Evolutionary conservation across 129 eudicot genomes (phyloP).

Genomic region (Gnaphalium uliginosum): DNA sequence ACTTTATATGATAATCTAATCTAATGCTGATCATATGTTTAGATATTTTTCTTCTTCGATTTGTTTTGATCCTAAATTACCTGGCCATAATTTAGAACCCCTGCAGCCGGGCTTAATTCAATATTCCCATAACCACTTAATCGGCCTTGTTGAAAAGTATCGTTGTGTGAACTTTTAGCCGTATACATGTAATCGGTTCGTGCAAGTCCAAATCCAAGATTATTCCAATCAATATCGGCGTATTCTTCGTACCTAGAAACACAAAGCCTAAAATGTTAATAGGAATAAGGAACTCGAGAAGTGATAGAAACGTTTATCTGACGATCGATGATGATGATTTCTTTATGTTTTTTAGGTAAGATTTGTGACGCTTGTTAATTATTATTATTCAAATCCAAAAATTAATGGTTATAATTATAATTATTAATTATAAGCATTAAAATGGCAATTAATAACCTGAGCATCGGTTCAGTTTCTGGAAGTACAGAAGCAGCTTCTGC

Average conservation of each 20-base stretch:
- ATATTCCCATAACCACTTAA: conserved; percentile 60
- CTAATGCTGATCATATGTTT: no score
- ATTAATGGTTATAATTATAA: neutral
- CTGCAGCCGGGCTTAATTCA: conserved; percentile 84
- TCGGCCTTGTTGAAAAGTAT: conserved; percentile 48
- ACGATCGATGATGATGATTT: no score
- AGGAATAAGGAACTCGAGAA: no score
- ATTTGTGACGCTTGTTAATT: no score
- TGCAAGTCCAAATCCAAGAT: conserved; percentile 70
- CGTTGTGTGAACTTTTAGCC: conserved; percentile 50
- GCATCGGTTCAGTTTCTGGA: conserved; percentile 30
- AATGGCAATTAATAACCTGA: conserved; percentile 16
- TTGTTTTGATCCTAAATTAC: conserved; percentile 20
- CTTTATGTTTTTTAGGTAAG: no score
- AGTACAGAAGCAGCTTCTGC: conserved; percentile 32
- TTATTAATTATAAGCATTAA: neutral
- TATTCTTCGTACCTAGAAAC: conserved; percentile 44
- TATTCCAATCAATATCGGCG: conserved; percentile 71
- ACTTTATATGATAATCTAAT: neutral
- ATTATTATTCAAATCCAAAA: no score
- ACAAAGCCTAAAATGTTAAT: neutral
- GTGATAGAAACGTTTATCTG: no score
- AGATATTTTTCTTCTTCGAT: neutral
- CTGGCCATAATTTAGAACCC: conserved; percentile 92
- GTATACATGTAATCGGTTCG: conserved; percentile 79